Base-by-base conservation (phyloP, 1,139 yeast genomes). In the Taphrina flavorubra region DNA sequence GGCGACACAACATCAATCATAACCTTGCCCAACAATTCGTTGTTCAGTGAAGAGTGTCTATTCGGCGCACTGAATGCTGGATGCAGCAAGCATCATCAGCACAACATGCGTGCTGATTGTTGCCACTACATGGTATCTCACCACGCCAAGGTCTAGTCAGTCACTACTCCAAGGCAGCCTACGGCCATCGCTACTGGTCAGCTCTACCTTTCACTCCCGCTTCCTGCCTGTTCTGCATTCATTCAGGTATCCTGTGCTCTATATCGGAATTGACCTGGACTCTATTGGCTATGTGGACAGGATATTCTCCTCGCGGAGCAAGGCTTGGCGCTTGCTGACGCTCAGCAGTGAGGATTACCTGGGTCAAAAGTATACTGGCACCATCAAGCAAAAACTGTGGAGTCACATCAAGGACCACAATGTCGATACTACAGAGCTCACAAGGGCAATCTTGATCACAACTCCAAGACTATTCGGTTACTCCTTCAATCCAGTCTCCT, bases 401-500 rank as follows among this genome's bases (percentile, higher is more conserved):
- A 44, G 51, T 18, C 64, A 59, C 36, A 37, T 65, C 10, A 10
- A 37, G 13, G 64, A 65, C 47, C 68, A 65, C 39, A 64, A 39
- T 42, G 18, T 65, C 10, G 51, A 49, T 16, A 65, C 63, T 1
- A 25, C 37, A 25, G 11, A 49, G 1, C 68, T 65, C 14, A 39
- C 10, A 8, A 25, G 61, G 31, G 31, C 67, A 4, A 18, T 63
- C 4, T 56, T 63, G 16, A 40, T 63, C 37, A 63, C 67, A 20
- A 63, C 67, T 11, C 67, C 67, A n/a, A 42, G 68, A 36, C 36
- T 65, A n/a, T 57, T 65, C 8, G 68, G 68, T 13, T 65, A 65
- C 40, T 65, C 64, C 36, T 65, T 65, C 53, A 65, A 65, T 18
- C 68, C 68, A 16, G 68, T 65, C 49, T 65, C 68, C 34, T 65